These are phyloP conservation scores for Neurospora crassa DNA, from an alignment of 2,329 filamentous ascomycete genomes.

Conservation along the genomic window DNA sequence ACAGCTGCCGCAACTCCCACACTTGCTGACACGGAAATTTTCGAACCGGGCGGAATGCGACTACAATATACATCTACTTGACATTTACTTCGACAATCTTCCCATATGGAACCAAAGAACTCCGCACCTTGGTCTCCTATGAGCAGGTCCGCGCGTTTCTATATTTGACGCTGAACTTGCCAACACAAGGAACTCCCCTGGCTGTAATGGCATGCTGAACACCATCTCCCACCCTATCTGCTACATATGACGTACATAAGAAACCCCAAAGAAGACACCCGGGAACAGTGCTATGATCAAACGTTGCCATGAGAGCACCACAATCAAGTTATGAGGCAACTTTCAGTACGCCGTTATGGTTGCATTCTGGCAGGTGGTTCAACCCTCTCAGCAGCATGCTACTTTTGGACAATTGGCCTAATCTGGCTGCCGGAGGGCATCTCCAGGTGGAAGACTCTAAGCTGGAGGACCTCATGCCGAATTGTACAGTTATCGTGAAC, in stretches of 20 bases:
- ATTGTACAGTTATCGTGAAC: neutral
- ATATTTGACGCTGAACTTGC: neutral
- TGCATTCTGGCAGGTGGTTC: neutral
- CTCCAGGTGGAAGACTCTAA: neutral
- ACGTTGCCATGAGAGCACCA: neutral
- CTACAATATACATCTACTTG: neutral
- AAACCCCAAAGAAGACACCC: neutral
- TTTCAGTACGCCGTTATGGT: neutral
- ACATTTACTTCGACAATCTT: neutral
- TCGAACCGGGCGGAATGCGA: neutral
- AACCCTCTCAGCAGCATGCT: neutral
- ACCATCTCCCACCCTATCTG: neutral
- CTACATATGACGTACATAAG: neutral
- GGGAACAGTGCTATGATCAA: neutral
- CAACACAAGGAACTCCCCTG: neutral
- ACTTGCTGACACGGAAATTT: neutral
- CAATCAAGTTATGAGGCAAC: neutral
- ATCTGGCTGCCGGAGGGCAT: neutral
- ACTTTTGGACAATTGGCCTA: neutral
- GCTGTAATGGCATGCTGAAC: neutral
- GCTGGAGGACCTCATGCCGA: neutral
- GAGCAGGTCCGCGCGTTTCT: neutral
- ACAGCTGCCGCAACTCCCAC: neutral
- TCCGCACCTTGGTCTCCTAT: neutral
- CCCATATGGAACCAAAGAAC: neutral